Percentiles rank a stretch among this genome's conserved stretches.
These are phyloP conservation scores for Zygosaccharomyces gambellarensis DNA, from an alignment of 805 yeast species.

Conservation along the genomic window DNA sequence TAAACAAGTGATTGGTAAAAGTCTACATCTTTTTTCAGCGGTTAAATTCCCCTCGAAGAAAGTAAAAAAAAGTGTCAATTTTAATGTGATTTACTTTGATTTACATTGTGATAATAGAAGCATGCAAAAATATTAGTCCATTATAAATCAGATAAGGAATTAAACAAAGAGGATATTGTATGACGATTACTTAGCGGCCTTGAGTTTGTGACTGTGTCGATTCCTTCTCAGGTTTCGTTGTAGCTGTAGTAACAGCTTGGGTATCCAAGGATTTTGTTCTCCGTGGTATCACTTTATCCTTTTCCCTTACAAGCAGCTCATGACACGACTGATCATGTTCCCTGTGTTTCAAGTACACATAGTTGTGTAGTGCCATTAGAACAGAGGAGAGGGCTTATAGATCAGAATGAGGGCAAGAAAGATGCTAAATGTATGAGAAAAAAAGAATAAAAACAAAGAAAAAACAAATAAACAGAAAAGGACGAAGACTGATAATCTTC, in stretches of 20 bases:
- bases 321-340: constrained; percentile 21
- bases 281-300: constrained; percentile 3
- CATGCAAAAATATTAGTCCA: background rate
- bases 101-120: background rate
- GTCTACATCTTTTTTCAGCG: background rate
- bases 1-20: background rate
- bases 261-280: background rate
- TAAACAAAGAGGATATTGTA: too few species aligned
- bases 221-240: background rate
- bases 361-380: constrained; percentile 24
- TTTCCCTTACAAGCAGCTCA: constrained; percentile 19
- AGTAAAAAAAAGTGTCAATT: background rate
- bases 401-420: background rate
- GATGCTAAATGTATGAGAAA: background rate
- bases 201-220: background rate
- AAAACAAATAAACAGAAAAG: background rate
- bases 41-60: background rate
- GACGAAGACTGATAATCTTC: background rate
- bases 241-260: background rate
- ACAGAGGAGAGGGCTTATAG: too few species aligned
- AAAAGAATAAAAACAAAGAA: too few species aligned
- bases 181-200: too few species aligned
- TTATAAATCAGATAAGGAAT: background rate
- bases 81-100: background rate
- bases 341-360: constrained; percentile 23